Evolutionary conservation across 164 flowering plant genomes (phyloP).

Genomic region (Kingdonia uniflora): DNA sequence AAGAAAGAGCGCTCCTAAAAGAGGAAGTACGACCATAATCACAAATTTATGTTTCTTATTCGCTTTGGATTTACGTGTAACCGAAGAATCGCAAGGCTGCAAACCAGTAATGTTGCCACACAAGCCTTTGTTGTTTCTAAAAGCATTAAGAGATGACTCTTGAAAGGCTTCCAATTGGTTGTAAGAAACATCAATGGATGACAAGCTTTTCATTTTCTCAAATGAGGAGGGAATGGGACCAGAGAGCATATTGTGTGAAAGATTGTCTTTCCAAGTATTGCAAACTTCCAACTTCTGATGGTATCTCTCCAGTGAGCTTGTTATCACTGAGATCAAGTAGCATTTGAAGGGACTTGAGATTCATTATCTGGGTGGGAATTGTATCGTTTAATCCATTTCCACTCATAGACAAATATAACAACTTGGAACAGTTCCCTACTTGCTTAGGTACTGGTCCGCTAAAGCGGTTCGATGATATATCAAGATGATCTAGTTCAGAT

Average conservation of each 20-base stretch:
- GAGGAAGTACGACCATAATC: too few species aligned
- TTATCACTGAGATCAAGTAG: not conserved
- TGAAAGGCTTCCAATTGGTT: not conserved
- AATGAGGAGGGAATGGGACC: not conserved
- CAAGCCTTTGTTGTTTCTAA: too few species aligned
- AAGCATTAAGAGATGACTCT: not conserved
- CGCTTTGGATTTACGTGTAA: too few species aligned
- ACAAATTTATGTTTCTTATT: too few species aligned
- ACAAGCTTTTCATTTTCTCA: too few species aligned
- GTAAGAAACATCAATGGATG: not conserved
- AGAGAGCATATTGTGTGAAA: not conserved
- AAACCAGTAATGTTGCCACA: not conserved
- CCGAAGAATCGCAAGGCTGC: too few species aligned
- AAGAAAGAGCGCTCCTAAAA: too few species aligned
- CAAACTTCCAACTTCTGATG: too few species aligned
- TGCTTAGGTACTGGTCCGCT: not conserved
- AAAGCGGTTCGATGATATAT: not conserved
- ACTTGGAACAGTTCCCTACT: not conserved
- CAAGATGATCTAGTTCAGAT: too few species aligned
- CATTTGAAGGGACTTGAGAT: too few species aligned
- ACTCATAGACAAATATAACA: not conserved
- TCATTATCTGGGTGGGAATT: not conserved
- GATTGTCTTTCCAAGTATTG: not conserved
- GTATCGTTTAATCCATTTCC: not conserved
- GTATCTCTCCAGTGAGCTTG: not conserved